phyloP scores from a whole-genome alignment of 208 protist genomes.

The Acanthamoeba royreba region DNA sequence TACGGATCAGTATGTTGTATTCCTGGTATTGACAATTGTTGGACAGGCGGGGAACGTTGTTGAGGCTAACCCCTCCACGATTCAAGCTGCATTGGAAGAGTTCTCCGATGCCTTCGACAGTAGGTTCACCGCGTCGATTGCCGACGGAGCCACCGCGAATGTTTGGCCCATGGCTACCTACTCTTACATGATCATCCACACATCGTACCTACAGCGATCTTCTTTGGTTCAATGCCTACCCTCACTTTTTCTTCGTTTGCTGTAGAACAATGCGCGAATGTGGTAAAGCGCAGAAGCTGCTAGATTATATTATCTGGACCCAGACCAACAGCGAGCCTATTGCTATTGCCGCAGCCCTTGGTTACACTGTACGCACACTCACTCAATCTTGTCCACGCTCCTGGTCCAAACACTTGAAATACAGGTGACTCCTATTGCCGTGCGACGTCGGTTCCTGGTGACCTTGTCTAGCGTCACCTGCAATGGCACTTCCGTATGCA shows the following conservation, averaged over 20 bases:
- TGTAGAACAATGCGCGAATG: neutral
- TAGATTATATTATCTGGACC: slow-evolving; percentile 8
- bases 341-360: neutral
- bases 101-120: neutral
- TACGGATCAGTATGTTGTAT: neutral
- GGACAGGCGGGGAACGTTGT: neutral
- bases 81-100: neutral
- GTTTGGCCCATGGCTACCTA: slow-evolving; percentile 42
- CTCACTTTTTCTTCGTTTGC: neutral
- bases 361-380: neutral
- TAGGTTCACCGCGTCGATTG: neutral
- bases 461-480: neutral
- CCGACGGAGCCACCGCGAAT: neutral
- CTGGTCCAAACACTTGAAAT: neutral
- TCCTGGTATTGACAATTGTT: neutral
- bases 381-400: neutral
- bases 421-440: neutral
- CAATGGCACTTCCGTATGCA: neutral
- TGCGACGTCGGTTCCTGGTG: neutral
- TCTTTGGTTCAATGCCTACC: neutral
- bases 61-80: neutral
- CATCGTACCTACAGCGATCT: neutral
- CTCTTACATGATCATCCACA: slow-evolving; percentile 2
- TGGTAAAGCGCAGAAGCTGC: neutral
- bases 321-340: slow-evolving; percentile 11